Evolutionary conservation across 108 stramenopile genomes (phyloP).

Genomic region (Skeletonema potamos): DNA sequence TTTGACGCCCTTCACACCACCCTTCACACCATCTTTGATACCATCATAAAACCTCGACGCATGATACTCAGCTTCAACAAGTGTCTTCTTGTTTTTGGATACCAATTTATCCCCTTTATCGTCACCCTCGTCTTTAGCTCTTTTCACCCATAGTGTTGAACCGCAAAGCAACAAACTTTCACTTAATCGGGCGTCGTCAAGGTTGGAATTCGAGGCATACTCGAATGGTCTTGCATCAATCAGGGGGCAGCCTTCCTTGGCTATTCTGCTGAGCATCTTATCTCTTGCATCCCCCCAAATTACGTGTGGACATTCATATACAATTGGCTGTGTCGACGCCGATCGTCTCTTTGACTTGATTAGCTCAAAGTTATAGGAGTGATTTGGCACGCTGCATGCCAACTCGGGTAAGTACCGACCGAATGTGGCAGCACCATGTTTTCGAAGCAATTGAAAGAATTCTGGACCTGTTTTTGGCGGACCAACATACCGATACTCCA

Average conservation of each 20-base stretch:
- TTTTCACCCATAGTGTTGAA: constrained; percentile 44
- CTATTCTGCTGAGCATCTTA: constrained; percentile 25
- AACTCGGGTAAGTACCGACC: constrained; percentile 46
- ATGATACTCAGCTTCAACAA: constrained; percentile 41
- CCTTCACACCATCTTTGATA: constrained; percentile 14
- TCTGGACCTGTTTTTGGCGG: constrained; percentile 30
- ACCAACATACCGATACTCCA: constrained; percentile 38
- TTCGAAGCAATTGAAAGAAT: constrained; percentile 36
- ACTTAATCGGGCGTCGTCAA: constrained; percentile 27
- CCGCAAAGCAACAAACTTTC: constrained; percentile 42
- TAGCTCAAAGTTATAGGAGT: constrained; percentile 34
- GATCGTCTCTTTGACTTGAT: constrained; percentile 14
- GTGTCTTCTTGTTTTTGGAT: constrained; percentile 14
- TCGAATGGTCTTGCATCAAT: constrained; percentile 40
- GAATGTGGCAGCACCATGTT: constrained; percentile 38
- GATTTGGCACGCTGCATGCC: constrained; percentile 44
- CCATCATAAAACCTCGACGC: constrained; percentile 28
- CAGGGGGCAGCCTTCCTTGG: constrained; percentile 40
- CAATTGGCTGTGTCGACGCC: constrained; percentile 37
- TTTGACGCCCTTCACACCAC: constrained; percentile 12
- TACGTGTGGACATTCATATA: constrained; percentile 43
- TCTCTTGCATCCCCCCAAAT: constrained; percentile 45
- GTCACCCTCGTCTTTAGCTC: constrained; percentile 21
- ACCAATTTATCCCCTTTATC: background rate
- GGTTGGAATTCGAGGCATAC: constrained; percentile 38